Percentiles rank a stretch among this genome's conserved stretches.
Evolutionary conservation across 768 basidiomycete genomes (phyloP).

Genomic region (Postia placenta): DNA sequence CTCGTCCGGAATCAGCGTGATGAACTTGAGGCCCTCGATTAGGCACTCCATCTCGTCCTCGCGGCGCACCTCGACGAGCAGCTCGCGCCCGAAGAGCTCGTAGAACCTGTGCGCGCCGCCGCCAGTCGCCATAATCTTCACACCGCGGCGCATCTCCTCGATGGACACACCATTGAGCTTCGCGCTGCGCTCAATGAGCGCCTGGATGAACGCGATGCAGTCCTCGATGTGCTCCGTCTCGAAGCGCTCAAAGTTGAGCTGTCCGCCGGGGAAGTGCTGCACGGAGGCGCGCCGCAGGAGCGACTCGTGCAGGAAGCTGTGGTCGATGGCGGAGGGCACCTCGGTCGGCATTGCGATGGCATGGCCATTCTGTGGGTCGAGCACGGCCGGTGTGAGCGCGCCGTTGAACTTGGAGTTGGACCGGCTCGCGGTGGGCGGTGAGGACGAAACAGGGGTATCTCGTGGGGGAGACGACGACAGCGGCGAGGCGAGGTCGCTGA

Average conservation of each 20-base stretch:
- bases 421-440: slow-evolving; percentile 25
- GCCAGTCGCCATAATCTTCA: slow-evolving; percentile 97
- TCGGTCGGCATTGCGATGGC: slow-evolving; percentile 26
- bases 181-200: slow-evolving; percentile 83
- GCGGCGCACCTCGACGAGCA: slow-evolving; percentile 78
- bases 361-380: slow-evolving; percentile 26
- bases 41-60: slow-evolving; percentile 99
- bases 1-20: slow-evolving; percentile 93
- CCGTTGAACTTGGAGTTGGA: slow-evolving; percentile 48
- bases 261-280: slow-evolving; percentile 88
- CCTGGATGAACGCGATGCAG: slow-evolving; percentile 82
- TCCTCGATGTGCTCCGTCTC: slow-evolving; percentile 84
- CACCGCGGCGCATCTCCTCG: slow-evolving; percentile 84
- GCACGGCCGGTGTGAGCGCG: slow-evolving; percentile 76
- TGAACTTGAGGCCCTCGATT: slow-evolving; percentile 93
- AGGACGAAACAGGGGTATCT: slow-evolving; percentile 20
- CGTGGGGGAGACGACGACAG: slow-evolving; percentile 25
- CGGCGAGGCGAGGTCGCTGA: slow-evolving; percentile 34
- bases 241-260: slow-evolving; percentile 96
- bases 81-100: slow-evolving; percentile 64
- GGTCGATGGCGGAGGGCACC: slow-evolving; percentile 27
- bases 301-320: slow-evolving; percentile 49
- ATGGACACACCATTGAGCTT: slow-evolving; percentile 79
- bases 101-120: slow-evolving; percentile 96
- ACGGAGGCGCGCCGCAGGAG: slow-evolving; percentile 66